phyloP scores from a whole-genome alignment of 192 early-diverging fungal genomes.

The Coemansia sp. region DNA sequence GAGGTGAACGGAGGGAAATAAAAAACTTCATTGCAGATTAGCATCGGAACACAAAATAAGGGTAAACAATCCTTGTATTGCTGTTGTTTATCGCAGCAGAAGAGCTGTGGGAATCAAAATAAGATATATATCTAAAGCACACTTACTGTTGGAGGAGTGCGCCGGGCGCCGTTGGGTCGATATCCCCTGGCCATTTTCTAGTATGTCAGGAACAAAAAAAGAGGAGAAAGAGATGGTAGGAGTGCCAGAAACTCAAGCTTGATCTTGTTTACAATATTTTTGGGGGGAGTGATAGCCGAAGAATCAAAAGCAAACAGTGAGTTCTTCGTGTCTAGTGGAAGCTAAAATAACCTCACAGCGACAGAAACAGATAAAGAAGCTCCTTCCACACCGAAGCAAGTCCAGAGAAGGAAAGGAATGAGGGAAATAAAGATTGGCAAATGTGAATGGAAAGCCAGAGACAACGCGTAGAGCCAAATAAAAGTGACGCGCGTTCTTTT shows the following conservation, averaged over 20 bases:
- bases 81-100: background rate
- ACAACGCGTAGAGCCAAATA: background rate
- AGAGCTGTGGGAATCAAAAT: background rate
- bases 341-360: background rate
- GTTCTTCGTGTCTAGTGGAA: too few relatives aligned
- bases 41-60: background rate
- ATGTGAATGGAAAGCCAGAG: background rate
- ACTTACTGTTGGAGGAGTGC: constrained; percentile 8
- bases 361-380: background rate
- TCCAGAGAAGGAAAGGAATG: background rate
- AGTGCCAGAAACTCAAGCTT: too few relatives aligned
- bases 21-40: background rate
- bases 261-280: constrained; percentile 5
- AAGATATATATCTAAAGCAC: background rate
- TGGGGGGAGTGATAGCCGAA: background rate
- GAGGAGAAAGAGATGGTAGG: background rate
- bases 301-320: background rate
- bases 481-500: too few relatives aligned
- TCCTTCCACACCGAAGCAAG: background rate
- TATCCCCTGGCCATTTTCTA: constrained; percentile 7
- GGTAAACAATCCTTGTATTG: background rate
- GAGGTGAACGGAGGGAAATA: background rate
- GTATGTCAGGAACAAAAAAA: constrained; percentile 4
- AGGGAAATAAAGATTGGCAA: constrained; percentile 2
- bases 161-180: constrained; percentile 2